Percentiles rank a stretch among this genome's conserved stretches.
These are phyloP conservation scores for Daldinia loculata DNA, from an alignment of 495 filamentous ascomycete species.

Conservation along the genomic window DNA sequence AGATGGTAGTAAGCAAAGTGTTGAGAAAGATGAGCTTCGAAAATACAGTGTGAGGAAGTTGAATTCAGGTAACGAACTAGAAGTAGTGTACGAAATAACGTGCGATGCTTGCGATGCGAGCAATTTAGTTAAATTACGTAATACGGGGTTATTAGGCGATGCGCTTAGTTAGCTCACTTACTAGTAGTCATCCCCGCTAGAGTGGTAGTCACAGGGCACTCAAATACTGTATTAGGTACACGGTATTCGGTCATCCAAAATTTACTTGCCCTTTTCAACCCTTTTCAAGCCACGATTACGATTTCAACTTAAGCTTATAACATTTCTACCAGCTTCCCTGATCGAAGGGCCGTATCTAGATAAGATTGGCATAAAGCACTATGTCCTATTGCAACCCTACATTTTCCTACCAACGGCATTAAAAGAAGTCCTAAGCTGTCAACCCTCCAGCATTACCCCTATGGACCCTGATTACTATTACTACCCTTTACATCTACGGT, in stretches of 20 bases:
- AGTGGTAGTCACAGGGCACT: not conserved
- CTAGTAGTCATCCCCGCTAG: not conserved
- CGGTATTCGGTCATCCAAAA: not conserved
- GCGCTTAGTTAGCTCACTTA: not conserved
- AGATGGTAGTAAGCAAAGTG: not conserved
- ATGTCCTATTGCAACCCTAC: constrained; percentile 34
- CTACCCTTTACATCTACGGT: constrained; percentile 6
- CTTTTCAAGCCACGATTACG: not conserved
- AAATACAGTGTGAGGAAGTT: constrained; percentile 14
- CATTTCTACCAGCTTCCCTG: constrained; percentile 8
- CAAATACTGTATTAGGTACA: not conserved
- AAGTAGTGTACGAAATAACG: not conserved
- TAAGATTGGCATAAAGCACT: constrained; percentile 24
- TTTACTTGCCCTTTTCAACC: constrained; percentile 8
- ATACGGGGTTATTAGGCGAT: not conserved
- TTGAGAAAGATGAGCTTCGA: not conserved
- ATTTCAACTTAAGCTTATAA: constrained; percentile 26
- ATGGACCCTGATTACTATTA: constrained; percentile 22
- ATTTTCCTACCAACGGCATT: constrained; percentile 21
- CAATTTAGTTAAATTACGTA: constrained; percentile 15
- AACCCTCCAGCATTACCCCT: constrained; percentile 26
- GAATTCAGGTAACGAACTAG: not conserved
- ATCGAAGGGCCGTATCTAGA: constrained; percentile 14
- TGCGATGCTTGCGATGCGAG: too few species aligned
- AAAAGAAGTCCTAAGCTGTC: constrained; percentile 12